Evolutionary conservation across 2,329 filamentous ascomycete species (phyloP), one percentile per base, ranked within the genome.

Genomic region (Aspergillus fumigatiaffinis): DNA sequence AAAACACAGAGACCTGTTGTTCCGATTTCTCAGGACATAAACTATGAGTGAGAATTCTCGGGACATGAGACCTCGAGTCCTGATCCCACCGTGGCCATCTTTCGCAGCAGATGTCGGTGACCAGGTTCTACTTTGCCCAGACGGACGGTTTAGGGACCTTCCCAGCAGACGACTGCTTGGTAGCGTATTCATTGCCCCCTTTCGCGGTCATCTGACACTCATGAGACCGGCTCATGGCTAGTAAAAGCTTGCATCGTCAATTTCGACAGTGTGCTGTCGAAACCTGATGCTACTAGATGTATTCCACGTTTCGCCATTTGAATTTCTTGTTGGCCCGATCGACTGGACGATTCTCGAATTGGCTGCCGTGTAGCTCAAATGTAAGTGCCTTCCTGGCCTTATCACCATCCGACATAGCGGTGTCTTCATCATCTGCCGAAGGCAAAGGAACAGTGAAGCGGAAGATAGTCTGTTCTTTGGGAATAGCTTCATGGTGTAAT

Each of bases 321-420:
- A 96, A 96, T 77, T 96, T 97, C 77, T 86, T 91, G 67, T 89
- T 96, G 51, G 92, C 91, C 23, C 94, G 81, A 71, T 97, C 93
- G 17, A 89, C 86, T 2, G 93, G 87, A 10, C 92, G 83, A 63
- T 87, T 85, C 80, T 91, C 86, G 68, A 97, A 92, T 70, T 95
- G 91, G 66, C 91, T 89, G 2, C 94, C 94, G 62, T 93, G 84
- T 1, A 97, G 79, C 72, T 97, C 93, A 66, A 97, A 94, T 0
- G 87, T 82, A 67, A 97, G 80, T 20, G 77, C 77, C 59, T 76
- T 79, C 38, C 28, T 50, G 21, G 63, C 29, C 54, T 56, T 38
- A 32, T 52, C 53, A 17, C 67, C 59, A 23, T 61, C 21, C 1
- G 55, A 59, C 3, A 58, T 60, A 28, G 58, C 61, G 54, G 48